Evolutionary conservation across 352 stramenopile genomes (phyloP), one percentile per base, ranked within the genome.

Genomic region (Phytophthora meadii): DNA sequence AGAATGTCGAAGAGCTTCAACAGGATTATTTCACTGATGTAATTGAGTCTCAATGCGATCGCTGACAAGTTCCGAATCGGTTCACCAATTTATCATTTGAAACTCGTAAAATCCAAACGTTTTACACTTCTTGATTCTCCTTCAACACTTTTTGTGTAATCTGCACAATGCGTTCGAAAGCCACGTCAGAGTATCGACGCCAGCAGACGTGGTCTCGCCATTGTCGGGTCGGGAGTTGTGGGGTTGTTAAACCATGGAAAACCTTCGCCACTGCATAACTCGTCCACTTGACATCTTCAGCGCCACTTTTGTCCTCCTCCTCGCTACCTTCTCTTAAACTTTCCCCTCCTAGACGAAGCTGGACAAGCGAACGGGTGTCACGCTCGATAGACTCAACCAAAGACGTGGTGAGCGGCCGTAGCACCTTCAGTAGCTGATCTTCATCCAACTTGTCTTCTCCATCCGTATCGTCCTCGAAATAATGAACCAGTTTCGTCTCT

Each of bases 221-320:
- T 34, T 75, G 62, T 12, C 74, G 65, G 0, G 73, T 71, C 11
- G 82, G 76, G 49, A 92, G 90, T 40, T 74, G 81, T 27, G 85
- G 85, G 24, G 77, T 90, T 39, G 77, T 70, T 25, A 95, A 68
- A 5, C 87, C 87, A 41, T 95, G 87, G 54, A 94, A 90, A 30
- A 95, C 72, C 34, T 88, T 87, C 1, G 85, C 84, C 44, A 94
- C 81, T n/a, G 69, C 85, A 63, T 87, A 82, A 54, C 74, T 75
- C 44, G 87, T 85, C 82, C 82, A 94, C 22, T 60, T 64, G 11
- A 55, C 61, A 14, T 59, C 49, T 30, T 68, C 51, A 6, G 58
- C 50, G 1, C 64, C 53, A 12, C 17, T 61, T n/a, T 70, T 69
- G 32, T 68, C 30, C 15, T 65, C 47, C 34, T 68, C 61, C 5